Conservation (phyloP, 2,329 filamentous ascomycete genomes). For the Trichoderma atroviride region DNA sequence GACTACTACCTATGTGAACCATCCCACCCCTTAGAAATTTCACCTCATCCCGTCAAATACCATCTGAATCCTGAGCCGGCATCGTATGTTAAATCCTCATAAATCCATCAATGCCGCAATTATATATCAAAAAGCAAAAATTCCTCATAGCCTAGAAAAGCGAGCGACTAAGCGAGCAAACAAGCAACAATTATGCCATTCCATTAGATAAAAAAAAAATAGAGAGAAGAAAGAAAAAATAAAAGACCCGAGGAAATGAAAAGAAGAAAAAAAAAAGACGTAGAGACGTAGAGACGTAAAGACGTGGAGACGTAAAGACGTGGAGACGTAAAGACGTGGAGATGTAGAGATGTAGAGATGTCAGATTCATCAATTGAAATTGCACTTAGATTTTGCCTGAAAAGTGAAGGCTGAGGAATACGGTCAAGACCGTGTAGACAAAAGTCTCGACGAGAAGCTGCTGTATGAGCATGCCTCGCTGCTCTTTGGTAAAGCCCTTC, state of each 20-base stretch:
- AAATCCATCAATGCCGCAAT: not conserved
- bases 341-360: too few species aligned
- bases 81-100: not conserved
- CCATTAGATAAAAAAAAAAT: not conserved
- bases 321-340: not conserved
- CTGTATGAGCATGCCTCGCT: constrained; percentile 38
- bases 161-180: not conserved
- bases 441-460: constrained; percentile 45
- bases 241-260: not conserved
- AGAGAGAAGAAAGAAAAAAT: not conserved
- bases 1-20: not conserved
- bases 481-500: constrained; percentile 40
- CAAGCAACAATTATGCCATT: not conserved
- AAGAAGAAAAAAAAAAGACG: not conserved
- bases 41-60: not conserved
- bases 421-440: constrained; percentile 39
- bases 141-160: constrained; percentile 16
- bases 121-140: constrained; percentile 17
- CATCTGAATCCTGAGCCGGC: constrained; percentile 4
- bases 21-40: not conserved
- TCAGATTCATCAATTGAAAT: not conserved
- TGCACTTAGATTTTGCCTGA: constrained; percentile 28
- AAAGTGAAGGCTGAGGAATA: constrained; percentile 39
- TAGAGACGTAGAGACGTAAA: not conserved
- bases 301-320: not conserved